Conservation (phyloP, 768 basidiomycete species). For the Lepiota brunneoincarnata region DNA sequence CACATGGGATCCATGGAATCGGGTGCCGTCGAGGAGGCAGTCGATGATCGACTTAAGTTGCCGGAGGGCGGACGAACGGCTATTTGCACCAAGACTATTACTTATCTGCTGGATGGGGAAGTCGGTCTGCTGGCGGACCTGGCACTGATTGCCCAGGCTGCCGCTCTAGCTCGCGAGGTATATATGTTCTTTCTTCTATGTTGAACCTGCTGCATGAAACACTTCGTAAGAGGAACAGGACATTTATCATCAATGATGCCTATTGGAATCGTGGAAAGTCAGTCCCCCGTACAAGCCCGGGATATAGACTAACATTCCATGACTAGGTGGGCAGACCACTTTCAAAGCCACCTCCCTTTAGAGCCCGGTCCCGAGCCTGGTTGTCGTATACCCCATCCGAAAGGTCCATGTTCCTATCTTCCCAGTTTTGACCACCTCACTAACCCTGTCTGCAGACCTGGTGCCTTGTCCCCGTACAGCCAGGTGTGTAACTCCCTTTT, state of each 20-base stretch:
- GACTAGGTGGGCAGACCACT: conserved; percentile 64
- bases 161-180: conserved; percentile 66
- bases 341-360: conserved; percentile 45
- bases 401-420: conserved; percentile 39
- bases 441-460: conserved; percentile 40
- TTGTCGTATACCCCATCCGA: conserved; percentile 58
- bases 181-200: conserved; percentile 12
- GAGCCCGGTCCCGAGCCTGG: conserved; percentile 67
- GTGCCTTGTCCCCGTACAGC: conserved; percentile 72
- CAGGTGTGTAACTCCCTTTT: conserved; percentile 38
- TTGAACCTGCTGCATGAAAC: background rate
- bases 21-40: conserved; percentile 24
- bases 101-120: conserved; percentile 67
- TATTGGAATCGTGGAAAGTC: conserved; percentile 76
- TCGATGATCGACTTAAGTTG: background rate
- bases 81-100: conserved; percentile 62
- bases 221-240: conserved; percentile 50
- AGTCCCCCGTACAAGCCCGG: conserved; percentile 18
- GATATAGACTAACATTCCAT: background rate
- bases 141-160: conserved; percentile 64
- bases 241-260: conserved; percentile 67
- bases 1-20: conserved; percentile 33
- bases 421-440: conserved; percentile 1
- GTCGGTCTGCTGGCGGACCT: conserved; percentile 67
- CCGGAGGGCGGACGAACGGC: conserved; percentile 17